Conservation (phyloP, 768 basidiomycete species). For the Lentinula boryana region DNA sequence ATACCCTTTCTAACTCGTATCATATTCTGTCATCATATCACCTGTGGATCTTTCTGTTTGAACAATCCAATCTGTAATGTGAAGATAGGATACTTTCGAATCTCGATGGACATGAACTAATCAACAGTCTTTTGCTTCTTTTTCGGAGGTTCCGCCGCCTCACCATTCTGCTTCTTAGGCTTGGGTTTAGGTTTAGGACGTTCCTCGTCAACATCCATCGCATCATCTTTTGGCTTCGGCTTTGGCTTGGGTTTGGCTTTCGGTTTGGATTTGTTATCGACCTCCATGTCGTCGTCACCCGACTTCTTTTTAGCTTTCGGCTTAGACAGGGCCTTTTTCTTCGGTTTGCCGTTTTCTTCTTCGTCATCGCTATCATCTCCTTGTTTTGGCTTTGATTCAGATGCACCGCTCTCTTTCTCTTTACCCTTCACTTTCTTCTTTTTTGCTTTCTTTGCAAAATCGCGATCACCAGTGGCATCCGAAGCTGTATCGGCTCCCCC, state of each 20-base stretch:
- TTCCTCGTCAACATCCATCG: constrained; percentile 45
- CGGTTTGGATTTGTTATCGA: constrained; percentile 27
- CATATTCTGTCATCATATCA: neutral
- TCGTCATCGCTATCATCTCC: constrained; percentile 33
- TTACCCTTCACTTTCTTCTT: constrained; percentile 39
- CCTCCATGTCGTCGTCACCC: constrained; percentile 30
- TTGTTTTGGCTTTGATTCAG: constrained; percentile 23
- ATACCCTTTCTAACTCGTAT: neutral
- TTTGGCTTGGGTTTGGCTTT: constrained; percentile 31
- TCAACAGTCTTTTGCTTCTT: constrained; percentile 66
- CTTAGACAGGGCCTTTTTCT: constrained; percentile 40
- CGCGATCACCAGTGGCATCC: constrained; percentile 77
- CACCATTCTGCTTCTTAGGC: constrained; percentile 37
- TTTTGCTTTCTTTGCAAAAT: constrained; percentile 38
- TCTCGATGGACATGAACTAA: constrained; percentile 14
- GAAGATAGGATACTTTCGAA: neutral
- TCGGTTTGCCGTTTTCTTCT: constrained; percentile 28
- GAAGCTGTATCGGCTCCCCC: constrained; percentile 76
- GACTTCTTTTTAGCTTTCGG: constrained; percentile 38
- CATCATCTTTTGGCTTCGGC: constrained; percentile 37
- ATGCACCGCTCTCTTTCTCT: constrained; percentile 34
- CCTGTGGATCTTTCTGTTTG: neutral
- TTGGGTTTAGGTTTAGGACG: constrained; percentile 34
- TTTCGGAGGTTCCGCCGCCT: constrained; percentile 53
- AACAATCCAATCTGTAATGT: neutral